Conservation (phyloP, 768 basidiomycete species). For the Boletus tylopilopsis region DNA sequence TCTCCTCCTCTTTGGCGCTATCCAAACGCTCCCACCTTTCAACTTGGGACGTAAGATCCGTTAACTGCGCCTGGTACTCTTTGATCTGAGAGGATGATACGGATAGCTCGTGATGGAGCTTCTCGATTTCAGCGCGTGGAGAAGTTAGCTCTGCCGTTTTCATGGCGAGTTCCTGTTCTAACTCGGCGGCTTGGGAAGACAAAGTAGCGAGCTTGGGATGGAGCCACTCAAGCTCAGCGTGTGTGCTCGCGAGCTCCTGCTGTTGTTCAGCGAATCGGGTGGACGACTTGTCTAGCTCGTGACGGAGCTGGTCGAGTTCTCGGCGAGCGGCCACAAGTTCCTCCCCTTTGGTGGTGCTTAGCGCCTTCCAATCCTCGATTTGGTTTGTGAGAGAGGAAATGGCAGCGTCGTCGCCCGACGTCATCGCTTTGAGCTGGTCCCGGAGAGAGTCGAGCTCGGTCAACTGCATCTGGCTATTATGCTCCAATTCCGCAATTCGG, state of each 20-base stretch:
- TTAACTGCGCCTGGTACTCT: background rate
- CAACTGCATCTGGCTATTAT: background rate
- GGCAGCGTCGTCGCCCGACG: background rate
- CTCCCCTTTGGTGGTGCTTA: background rate
- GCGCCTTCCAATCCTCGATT: background rate
- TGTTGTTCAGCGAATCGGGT: background rate
- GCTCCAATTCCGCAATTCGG: background rate
- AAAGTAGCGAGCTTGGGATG: background rate
- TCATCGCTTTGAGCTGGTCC: background rate
- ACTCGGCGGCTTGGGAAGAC: background rate
- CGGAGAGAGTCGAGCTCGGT: background rate
- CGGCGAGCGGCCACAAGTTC: background rate
- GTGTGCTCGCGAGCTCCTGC: background rate
- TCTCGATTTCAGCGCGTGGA: too few relatives aligned
- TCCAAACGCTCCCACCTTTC: background rate
- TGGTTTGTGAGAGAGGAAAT: background rate
- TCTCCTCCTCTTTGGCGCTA: background rate
- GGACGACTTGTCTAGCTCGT: background rate
- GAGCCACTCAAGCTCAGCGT: slow-evolving; percentile 1
- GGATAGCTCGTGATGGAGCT: too few relatives aligned
- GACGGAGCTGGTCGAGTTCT: background rate
- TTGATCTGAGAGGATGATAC: too few relatives aligned
- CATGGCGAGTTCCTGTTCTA: background rate
- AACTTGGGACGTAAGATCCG: background rate
- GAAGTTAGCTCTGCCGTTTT: too few relatives aligned